Evolutionary conservation across 2,329 filamentous ascomycete species (phyloP), one percentile per base, ranked within the genome.

Genomic region (Fusarium continuum): DNA sequence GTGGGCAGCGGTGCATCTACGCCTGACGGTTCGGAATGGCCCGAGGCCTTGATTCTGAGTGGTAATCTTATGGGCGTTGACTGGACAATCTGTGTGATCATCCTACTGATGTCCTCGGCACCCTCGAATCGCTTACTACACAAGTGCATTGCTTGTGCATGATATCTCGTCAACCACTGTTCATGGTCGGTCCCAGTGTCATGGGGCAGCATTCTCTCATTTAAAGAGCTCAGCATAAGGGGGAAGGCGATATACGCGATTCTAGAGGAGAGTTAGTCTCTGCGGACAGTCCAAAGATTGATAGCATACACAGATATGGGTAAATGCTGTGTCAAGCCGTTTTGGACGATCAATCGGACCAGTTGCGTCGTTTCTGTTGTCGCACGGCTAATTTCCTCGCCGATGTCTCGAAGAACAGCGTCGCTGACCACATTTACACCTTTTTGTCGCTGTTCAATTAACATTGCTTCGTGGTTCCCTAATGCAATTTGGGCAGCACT

Each of bases 391-490:
- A 59, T 58, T 1, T 31, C 39, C 4, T 43, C 43, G 0, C 54
- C 54, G 7, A 67, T 65, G 6, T 19, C 41, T 17, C 38, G 54
- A 0, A 67, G 16, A 1, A 61, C 44, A 3, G 39, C n/a, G 6
- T 62, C 46, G 3, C 53, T 44, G 4, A 65, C 29, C 1, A 67
- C 17, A 1, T 38, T 63, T 4, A 66, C 16, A 0, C 53, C 62
- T 20, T 66, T 66, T 3, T 63, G 62, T 8, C 64, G 32, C 10
- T 62, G 53, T 9, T 65, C 62, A 1, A 65, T 66, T 17, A 66
- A 48, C 57, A 63, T 47, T 0, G 62, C 46, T 2, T 65, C 55
- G 0, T 58, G 55, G 1, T 58, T 58, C 0, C 55, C 45, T 8
- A 58, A 26, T 0, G 62, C 62, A n/a, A 65, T 65, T 3, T 63